Conservation (phyloP, 305 asterid species). For the Fraxinus latifolia region DNA sequence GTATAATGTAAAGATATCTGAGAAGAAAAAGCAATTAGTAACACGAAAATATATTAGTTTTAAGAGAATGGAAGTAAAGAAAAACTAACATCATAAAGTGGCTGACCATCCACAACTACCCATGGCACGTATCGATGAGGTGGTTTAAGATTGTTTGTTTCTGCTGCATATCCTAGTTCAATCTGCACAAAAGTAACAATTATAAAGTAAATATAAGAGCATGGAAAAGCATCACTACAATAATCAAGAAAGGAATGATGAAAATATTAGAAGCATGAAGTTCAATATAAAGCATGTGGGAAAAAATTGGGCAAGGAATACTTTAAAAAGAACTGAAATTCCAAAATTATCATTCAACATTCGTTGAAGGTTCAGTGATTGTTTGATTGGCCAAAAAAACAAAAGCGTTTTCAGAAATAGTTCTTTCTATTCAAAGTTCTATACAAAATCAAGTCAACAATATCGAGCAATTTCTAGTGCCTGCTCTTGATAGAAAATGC, state of each 20-base stretch:
- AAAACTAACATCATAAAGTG: constrained; percentile 75
- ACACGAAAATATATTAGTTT: not conserved
- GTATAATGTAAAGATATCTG: not conserved
- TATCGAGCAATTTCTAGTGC: not conserved
- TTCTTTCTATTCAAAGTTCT: not conserved
- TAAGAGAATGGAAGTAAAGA: constrained; percentile 7
- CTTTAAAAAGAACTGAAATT: not conserved
- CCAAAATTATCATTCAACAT: not conserved
- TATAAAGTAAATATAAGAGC: constrained; percentile 6
- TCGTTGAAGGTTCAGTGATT: not conserved
- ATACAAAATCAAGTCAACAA: not conserved
- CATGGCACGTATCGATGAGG: constrained; percentile 88
- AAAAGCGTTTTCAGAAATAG: not conserved
- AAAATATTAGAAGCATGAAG: constrained; percentile 8
- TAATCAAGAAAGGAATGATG: constrained; percentile 17
- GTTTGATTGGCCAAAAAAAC: not conserved
- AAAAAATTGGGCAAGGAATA: not conserved
- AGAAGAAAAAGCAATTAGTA: not conserved
- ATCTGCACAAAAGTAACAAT: constrained; percentile 47
- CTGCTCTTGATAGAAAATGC: not conserved
- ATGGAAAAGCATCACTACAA: constrained; percentile 4
- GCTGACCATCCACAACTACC: constrained; percentile 82
- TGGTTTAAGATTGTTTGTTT: constrained; percentile 70
- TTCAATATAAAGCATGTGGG: not conserved
- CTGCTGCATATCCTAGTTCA: constrained; percentile 62